phyloP scores from a whole-genome alignment of 768 basidiomycete genomes.

The Flagelloscypha sp. region DNA sequence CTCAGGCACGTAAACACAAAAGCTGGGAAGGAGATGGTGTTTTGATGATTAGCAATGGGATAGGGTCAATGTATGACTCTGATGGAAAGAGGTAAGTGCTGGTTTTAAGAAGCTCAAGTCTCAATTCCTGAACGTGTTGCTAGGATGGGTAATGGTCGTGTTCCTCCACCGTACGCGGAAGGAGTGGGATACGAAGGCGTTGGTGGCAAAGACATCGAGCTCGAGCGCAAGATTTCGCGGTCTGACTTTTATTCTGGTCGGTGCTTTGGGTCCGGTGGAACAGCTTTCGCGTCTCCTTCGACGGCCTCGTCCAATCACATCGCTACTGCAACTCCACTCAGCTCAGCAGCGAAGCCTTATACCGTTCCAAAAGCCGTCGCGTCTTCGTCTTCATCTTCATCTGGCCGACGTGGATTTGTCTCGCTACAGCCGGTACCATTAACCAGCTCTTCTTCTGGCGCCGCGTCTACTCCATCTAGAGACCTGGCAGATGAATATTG shows the following conservation, averaged over 20 bases:
- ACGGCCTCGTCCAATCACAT: constrained; percentile 16
- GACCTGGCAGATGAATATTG: constrained; percentile 35
- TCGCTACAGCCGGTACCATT: constrained; percentile 15
- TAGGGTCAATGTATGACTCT: constrained; percentile 46
- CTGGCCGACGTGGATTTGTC: constrained; percentile 30
- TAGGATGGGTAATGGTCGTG: constrained; percentile 47
- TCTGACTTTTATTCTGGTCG: constrained; percentile 55
- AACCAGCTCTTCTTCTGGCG: constrained; percentile 3
- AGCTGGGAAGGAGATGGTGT: constrained; percentile 84
- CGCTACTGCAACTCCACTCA: constrained; percentile 21
- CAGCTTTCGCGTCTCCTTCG: constrained; percentile 13
- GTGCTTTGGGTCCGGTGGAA: constrained; percentile 44
- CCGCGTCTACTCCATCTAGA: constrained; percentile 7
- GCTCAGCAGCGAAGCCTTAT: constrained; percentile 16
- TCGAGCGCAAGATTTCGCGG: constrained; percentile 49
- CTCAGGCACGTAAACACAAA: constrained; percentile 76
- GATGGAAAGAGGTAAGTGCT: constrained; percentile 58
- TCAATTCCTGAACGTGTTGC: not conserved
- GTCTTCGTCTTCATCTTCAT: constrained; percentile 31
- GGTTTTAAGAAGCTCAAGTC: constrained; percentile 1
- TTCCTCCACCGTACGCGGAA: constrained; percentile 27
- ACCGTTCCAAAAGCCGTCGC: constrained; percentile 19
- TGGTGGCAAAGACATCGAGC: constrained; percentile 54
- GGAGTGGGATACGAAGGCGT: constrained; percentile 15
- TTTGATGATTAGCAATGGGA: constrained; percentile 40